Evolutionary conservation across 192 early-diverging fungal species (phyloP), one percentile per base, ranked within the genome.

Genomic region (Mortierella alpina): DNA sequence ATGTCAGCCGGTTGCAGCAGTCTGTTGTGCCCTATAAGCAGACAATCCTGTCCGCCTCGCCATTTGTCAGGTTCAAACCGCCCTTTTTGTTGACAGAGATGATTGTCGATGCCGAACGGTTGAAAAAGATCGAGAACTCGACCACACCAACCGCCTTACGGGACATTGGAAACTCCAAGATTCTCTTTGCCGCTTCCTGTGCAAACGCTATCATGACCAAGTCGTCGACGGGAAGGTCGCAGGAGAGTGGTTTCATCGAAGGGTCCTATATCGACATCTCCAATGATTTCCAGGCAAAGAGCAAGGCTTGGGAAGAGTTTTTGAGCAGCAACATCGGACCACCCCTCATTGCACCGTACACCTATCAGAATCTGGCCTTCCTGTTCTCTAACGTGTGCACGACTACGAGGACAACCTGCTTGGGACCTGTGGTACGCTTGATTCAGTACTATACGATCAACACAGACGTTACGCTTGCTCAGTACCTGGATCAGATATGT

Each of bases 11-110:
- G 1, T 71, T 87, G 4, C 82, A 80, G 47, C 63, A 78, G 18
- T 68, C 85, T 45, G 84, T 94, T 56, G 83, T 84, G 10, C 83
- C 89, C 17, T 94, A 89, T 75, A 85, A 93, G 72, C 78, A 85
- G n/a, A 88, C 90, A 1, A 91, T 95, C 48, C 84, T 99, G 12
- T 98, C 96, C 1, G 95, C 91, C 5, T 97, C 96, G 0, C 96
- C 96, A 3, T 91, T 90, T 80, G 95, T 99, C 23, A 80, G 80
- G 45, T 96, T 97, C 69, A 92, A 94, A 13, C 91, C 92, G 6
- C 97, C 97, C 1, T 96, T 94, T 75, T 83, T 96, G 15, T 84
- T 99, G 49, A 80, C 84, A 15, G 72, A 84, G 22, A 86, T 93
- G 85, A 89, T 86, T 31, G 83, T 89, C 15, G 88, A 88, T 22